Base-by-base conservation (phyloP, 345 rosid species). In the Ceriops tagal region DNA sequence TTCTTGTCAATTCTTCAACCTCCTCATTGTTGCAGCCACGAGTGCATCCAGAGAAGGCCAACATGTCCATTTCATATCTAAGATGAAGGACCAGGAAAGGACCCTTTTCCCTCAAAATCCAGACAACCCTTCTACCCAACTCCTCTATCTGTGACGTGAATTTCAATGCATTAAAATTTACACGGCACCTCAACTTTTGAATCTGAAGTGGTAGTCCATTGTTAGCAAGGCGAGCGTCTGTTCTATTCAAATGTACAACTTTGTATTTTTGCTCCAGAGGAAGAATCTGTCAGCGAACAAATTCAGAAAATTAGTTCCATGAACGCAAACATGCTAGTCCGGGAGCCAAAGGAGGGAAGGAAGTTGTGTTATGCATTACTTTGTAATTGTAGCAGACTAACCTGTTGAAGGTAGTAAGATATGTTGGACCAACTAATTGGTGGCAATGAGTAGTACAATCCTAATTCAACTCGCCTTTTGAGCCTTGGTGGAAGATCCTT, bases 51-150 rank as follows among this genome's bases (percentile, higher is more conserved):
- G 99, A 95, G 75, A 95, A 95, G 2, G 99, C 92, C 74, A 95
- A 66, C 99, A 95, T 95, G 79, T 95, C 99, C 97, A 92, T 95
- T 80, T 95, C 99, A 37, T 91, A 95, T 69, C 99, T 84, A 19
- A 95, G 96, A 83, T 95, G 99, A 49, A 95, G 92, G 60, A 90
- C 98, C 47, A 90, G 74, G 71, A 87, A 93, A 37, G 93, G 96
- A 35, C 97, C 97, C 65, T 82, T 92, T 77, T 86, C 87, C 76
- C 93, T 84, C 75, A 95, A 81, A 69, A 92, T 83, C 61, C 68
- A 71, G 47, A 88, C 92, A 30, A 86, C 83, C 75, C 73, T 85
- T 79, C 89, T 86, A 39, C 99, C 97, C 53, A 95, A 68, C 71
- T 89, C 97, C 77, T 95, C 96, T 49, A 92, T 89, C 72, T 84